Percentiles rank a stretch among this genome's conserved stretches.
Evolutionary conservation across 345 rosid genomes (phyloP).

Genomic region (Abelmoschus esculentus): DNA sequence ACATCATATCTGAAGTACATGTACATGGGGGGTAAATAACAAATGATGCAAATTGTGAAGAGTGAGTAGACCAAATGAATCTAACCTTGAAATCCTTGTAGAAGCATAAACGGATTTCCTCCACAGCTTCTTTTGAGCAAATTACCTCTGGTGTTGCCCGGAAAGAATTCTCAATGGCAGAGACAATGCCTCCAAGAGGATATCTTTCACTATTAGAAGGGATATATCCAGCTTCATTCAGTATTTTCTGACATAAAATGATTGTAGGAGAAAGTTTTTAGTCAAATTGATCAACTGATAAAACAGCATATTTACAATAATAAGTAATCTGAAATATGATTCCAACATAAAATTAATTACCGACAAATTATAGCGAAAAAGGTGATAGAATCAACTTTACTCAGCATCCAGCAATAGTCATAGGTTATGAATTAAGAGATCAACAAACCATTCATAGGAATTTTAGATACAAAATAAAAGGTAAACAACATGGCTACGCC

Average conservation of each 20-base stretch:
- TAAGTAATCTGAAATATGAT: background rate
- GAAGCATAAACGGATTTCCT: constrained; percentile 80
- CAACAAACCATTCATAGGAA: background rate
- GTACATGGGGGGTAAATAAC: background rate
- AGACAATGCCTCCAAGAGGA: constrained; percentile 80
- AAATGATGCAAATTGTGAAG: background rate
- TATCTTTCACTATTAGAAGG: constrained; percentile 83
- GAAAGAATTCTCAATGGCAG: constrained; percentile 85
- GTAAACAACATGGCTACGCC: background rate
- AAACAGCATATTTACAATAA: background rate
- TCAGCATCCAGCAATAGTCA: background rate
- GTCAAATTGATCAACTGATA: constrained; percentile 13
- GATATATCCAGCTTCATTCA: constrained; percentile 77
- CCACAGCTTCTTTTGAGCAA: constrained; percentile 62
- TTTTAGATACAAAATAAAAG: background rate
- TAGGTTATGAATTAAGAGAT: background rate
- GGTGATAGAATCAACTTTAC: background rate
- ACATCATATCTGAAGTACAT: background rate
- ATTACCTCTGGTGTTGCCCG: constrained; percentile 56
- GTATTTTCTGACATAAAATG: constrained; percentile 46
- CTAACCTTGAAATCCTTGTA: constrained; percentile 77
- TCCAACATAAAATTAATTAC: background rate
- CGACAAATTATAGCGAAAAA: background rate
- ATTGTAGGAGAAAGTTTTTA: background rate
- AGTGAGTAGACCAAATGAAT: constrained; percentile 8